phyloP scores from a whole-genome alignment of 2,329 filamentous ascomycete genomes.

The Penicillium expansum region DNA sequence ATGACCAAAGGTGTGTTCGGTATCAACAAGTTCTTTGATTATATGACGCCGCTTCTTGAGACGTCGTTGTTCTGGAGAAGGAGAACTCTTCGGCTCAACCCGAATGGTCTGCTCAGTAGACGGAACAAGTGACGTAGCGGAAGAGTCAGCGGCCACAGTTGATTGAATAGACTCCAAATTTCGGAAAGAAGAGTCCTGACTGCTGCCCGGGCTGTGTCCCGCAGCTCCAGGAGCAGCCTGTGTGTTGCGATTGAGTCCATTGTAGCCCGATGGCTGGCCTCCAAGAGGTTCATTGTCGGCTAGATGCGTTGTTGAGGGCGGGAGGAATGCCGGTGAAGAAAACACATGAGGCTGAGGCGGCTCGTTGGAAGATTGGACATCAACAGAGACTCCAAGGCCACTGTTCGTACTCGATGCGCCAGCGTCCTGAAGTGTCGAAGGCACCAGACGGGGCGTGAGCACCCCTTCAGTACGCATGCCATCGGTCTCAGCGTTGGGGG shows the following conservation, averaged over 20 bases:
- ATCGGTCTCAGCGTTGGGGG: constrained; percentile 36
- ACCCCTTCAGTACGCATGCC: constrained; percentile 25
- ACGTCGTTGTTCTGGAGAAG: constrained; percentile 49
- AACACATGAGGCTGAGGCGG: background rate
- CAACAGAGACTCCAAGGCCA: constrained; percentile 47
- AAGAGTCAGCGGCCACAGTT: constrained; percentile 35
- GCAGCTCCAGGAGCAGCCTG: constrained; percentile 17
- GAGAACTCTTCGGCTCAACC: constrained; percentile 27
- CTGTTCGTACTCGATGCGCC: constrained; percentile 27
- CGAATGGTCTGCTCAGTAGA: constrained; percentile 29
- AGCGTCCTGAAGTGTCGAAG: constrained; percentile 11
- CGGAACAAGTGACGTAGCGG: constrained; percentile 37
- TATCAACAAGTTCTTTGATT: constrained; percentile 89
- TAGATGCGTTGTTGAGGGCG: background rate
- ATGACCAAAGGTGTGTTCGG: constrained; percentile 83
- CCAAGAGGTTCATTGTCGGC: background rate
- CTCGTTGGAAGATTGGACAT: constrained; percentile 31
- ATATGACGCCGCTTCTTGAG: constrained; percentile 77
- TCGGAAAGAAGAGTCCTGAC: constrained; percentile 39
- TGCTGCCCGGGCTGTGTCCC: constrained; percentile 32
- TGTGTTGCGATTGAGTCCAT: background rate
- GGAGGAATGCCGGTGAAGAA: background rate
- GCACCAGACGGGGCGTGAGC: constrained; percentile 27
- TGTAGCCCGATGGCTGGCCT: background rate
- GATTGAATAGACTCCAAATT: constrained; percentile 31